Evolutionary conservation across 306 rosid species (phyloP).

Genomic region (Purshia tridentata): DNA sequence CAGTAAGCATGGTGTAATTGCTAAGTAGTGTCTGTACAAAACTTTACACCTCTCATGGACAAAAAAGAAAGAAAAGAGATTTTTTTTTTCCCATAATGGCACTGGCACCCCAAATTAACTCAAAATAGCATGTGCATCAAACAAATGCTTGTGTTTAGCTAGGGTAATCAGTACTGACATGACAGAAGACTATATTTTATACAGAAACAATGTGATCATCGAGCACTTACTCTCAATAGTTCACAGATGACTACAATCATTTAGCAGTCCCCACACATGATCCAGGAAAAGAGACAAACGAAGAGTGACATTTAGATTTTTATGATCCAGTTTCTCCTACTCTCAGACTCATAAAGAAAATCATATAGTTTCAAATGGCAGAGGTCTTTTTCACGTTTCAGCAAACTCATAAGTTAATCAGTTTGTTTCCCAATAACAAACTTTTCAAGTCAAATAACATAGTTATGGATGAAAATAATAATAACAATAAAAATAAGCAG

Average conservation of each 20-base stretch:
- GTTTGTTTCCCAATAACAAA: neutral
- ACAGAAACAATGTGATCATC: neutral
- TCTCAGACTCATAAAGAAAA: neutral
- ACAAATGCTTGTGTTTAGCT: neutral
- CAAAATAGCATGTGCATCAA: neutral
- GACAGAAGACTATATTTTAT: neutral
- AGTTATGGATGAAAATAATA: no score
- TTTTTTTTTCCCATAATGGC: neutral
- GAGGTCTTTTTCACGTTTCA: neutral
- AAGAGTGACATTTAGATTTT: neutral
- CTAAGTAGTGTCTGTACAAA: neutral
- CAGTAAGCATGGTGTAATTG: slow-evolving; percentile 16
- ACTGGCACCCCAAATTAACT: neutral
- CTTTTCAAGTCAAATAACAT: no score
- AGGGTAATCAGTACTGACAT: neutral
- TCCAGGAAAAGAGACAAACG: neutral
- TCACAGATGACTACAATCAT: slow-evolving; percentile 3
- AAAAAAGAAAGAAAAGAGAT: neutral
- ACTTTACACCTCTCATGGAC: neutral
- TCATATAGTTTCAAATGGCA: neutral
- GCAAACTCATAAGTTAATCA: slow-evolving; percentile 1
- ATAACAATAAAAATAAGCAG: neutral
- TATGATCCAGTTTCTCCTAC: slow-evolving; percentile 2
- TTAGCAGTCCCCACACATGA: neutral
- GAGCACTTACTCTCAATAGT: neutral